phyloP scores from a whole-genome alignment of 192 early-diverging fungal species.

The Chytriomyces sp. region DNA sequence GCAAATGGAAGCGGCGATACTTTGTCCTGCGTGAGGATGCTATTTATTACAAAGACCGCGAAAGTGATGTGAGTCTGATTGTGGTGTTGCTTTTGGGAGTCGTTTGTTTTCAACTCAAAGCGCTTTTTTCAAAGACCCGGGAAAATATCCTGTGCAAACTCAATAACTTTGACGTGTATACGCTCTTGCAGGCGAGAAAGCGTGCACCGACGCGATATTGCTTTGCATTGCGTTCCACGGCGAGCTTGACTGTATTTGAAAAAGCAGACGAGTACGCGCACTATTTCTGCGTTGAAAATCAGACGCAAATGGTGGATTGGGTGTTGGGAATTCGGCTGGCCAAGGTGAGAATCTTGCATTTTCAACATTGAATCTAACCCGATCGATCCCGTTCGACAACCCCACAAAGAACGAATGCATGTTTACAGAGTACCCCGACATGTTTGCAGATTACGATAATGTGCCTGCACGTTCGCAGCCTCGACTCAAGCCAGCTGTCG shows the following conservation, averaged over 20 bases:
- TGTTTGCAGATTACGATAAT: constrained; percentile 45
- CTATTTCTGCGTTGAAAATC: constrained; percentile 67
- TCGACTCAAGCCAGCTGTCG: not conserved
- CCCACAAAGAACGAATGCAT: constrained; percentile 41
- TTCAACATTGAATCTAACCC: not conserved
- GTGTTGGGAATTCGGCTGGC: constrained; percentile 66
- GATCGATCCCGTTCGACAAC: not conserved
- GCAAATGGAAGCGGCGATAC: constrained; percentile 83
- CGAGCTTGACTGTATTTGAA: constrained; percentile 77
- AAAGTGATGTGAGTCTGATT: constrained; percentile 45
- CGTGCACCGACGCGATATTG: constrained; percentile 77
- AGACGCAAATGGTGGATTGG: constrained; percentile 74
- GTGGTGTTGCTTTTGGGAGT: not conserved
- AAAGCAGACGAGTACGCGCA: constrained; percentile 82
- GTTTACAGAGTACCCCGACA: constrained; percentile 46
- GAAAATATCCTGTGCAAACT: constrained; percentile 56
- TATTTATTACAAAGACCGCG: constrained; percentile 70
- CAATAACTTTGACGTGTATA: constrained; percentile 82
- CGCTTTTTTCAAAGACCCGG: not conserved
- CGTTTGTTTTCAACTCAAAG: not conserved
- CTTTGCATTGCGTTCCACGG: constrained; percentile 83
- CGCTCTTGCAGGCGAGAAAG: constrained; percentile 62
- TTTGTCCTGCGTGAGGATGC: constrained; percentile 67
- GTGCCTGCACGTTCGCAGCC: constrained; percentile 32
- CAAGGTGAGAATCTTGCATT: constrained; percentile 54